Evolutionary conservation across 768 basidiomycete species (phyloP).

Genomic region (Symmetrospora coprosmae): DNA sequence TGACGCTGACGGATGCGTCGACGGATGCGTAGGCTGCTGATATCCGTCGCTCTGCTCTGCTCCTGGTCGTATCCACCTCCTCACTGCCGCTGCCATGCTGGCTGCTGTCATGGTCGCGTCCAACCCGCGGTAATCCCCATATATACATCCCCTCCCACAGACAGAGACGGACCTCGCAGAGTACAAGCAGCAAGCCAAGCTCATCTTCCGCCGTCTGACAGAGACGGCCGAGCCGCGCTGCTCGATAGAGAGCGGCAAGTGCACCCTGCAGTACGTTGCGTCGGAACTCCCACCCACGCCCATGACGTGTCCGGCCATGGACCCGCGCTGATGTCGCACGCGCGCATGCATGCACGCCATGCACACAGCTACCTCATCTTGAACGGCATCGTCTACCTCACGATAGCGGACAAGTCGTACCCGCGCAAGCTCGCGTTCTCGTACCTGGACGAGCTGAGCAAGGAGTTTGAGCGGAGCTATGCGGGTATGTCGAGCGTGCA

Average conservation of each 20-base stretch:
- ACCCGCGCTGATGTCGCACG: too few relatives aligned
- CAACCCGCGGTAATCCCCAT: background rate
- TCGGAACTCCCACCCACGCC: background rate
- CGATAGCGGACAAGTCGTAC: slow-evolving; percentile 79
- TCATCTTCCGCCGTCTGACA: slow-evolving; percentile 85
- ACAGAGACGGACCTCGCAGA: slow-evolving; percentile 87
- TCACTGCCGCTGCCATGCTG: too few relatives aligned
- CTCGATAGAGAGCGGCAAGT: slow-evolving; percentile 87
- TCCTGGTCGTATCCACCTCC: too few relatives aligned
- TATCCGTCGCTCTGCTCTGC: too few relatives aligned
- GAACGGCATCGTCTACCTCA: slow-evolving; percentile 86
- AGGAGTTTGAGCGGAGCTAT: slow-evolving; percentile 85
- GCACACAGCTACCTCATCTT: slow-evolving; percentile 71
- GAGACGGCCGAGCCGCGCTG: slow-evolving; percentile 88
- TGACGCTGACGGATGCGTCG: slow-evolving; percentile 11
- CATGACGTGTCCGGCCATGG: background rate
- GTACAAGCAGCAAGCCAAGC: slow-evolving; percentile 95
- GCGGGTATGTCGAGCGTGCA: slow-evolving; percentile 35
- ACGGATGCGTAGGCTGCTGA: background rate
- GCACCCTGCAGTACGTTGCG: slow-evolving; percentile 76
- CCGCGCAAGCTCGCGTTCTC: slow-evolving; percentile 85
- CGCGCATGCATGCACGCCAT: too few relatives aligned
- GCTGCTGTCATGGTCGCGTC: background rate
- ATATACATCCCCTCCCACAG: slow-evolving; percentile 45
- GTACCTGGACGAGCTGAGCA: slow-evolving; percentile 88